Base-by-base conservation (phyloP, 805 yeast genomes). In the Teunomyces stri region DNA sequence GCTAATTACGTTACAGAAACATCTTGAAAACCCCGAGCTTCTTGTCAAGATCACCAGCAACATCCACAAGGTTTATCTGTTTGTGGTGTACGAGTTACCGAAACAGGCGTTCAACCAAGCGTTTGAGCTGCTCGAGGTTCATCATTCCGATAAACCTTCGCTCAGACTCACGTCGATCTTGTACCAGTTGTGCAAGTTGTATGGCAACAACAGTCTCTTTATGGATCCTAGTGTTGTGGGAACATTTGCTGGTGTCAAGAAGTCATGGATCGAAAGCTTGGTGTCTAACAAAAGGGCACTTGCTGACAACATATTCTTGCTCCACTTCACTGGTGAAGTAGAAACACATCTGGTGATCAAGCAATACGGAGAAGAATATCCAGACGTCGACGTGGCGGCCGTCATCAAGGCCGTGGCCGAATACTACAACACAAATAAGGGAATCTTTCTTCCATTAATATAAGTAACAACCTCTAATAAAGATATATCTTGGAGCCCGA, bases 401-500 rank as follows among this genome's bases (percentile, higher is more conserved):
- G 39, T 44, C 15, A 31, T 41, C 12, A 44, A 37, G 36, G 43
- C 35, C 4, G 51, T 45, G 5, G 39, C 41, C 11, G 69, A 68
- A 10, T 66, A 54, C 49, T 70, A 67, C 57, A 55, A 56, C 40
- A 51, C 69, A 5, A 62, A 55, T 47, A 63, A 51, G 36, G 52
- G 54, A 20, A 46, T 56, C 9, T 57, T 53, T 46, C 43, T 58
- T 29, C 65, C 65, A 6, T 49, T 62, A 12, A 28, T 39, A 25
- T 25, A 39, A 16, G 18, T 10, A 5, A 29, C 21, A 11, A 43
- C n/a, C 16, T n/a, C 31, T 65, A 80, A 57, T 78, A 84, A 40
- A 84, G 62, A 60, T 79, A 82, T 1, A 84, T 60, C 52, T 77
- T 76, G 4, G 81, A 67, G 2, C 79, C 75, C 3, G 67, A 62